phyloP scores from a whole-genome alignment of 2,329 filamentous ascomycete genomes.

The Trichoderma citrinoviride region DNA sequence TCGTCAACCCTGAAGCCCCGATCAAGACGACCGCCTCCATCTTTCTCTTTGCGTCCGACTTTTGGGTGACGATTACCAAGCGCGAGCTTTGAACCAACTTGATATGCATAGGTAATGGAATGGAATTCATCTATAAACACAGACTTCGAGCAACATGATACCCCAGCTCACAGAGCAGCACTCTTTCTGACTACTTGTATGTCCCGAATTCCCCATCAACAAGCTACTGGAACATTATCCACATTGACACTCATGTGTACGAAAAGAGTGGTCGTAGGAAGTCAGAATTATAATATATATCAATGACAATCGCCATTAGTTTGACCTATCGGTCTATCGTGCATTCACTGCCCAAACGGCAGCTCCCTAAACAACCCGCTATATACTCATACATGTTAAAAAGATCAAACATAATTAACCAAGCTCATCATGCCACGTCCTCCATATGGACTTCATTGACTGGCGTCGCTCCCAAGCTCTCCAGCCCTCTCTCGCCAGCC shows the following conservation, averaged over 20 bases:
- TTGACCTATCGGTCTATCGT: not conserved
- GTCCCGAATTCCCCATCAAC: no score
- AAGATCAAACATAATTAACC: not conserved
- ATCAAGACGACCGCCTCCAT: slow-evolving; percentile 36
- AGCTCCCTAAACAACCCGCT: not conserved
- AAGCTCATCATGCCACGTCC: slow-evolving; percentile 4
- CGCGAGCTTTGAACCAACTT: slow-evolving; percentile 4
- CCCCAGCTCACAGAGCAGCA: not conserved
- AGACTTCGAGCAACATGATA: not conserved
- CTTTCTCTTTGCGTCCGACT: slow-evolving; percentile 37
- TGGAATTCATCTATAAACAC: not conserved
- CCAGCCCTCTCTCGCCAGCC: slow-evolving; percentile 36
- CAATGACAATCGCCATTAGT: not conserved
- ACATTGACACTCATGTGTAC: not conserved
- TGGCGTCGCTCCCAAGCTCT: slow-evolving; percentile 37
- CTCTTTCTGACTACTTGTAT: not conserved
- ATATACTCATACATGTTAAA: slow-evolving; percentile 2
- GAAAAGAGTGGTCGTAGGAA: not conserved
- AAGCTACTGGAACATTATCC: no score
- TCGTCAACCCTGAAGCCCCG: slow-evolving; percentile 35
- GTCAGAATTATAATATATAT: not conserved
- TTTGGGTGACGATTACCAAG: slow-evolving; percentile 35
- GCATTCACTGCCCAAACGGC: not conserved
- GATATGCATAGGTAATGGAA: no score
- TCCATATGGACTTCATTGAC: slow-evolving; percentile 24